Percentiles rank a stretch among this genome's conserved stretches.
Evolutionary conservation across 2,329 filamentous ascomycete species (phyloP).

Genomic region (Aspergillus novoparasiticus): DNA sequence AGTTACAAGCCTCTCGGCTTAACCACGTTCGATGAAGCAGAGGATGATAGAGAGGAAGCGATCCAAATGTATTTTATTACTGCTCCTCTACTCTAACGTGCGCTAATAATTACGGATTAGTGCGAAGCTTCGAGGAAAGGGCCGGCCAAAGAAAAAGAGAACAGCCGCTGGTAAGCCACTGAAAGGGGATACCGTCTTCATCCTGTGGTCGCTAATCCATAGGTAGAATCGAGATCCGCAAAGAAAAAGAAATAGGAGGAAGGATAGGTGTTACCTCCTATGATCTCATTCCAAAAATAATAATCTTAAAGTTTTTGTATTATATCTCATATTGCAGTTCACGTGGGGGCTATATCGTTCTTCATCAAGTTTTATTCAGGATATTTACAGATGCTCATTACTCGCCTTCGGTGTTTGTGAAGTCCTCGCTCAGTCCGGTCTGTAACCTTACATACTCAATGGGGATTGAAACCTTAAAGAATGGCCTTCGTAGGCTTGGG

Average conservation of each 20-base stretch:
- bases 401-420: not conserved
- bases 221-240: constrained; percentile 27
- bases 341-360: not conserved
- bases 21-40: constrained; percentile 71
- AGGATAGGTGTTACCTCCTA: no score
- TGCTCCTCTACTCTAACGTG: not conserved
- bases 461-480: not conserved
- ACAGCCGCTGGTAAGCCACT: constrained; percentile 47
- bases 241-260: constrained; percentile 32
- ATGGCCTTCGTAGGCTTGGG: not conserved
- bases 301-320: not conserved
- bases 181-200: not conserved
- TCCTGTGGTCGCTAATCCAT: not conserved
- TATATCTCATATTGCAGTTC: not conserved
- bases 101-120: constrained; percentile 43
- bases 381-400: not conserved
- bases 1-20: constrained; percentile 66
- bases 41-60: constrained; percentile 75
- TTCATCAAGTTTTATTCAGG: not conserved
- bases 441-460: not conserved
- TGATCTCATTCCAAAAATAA: not conserved
- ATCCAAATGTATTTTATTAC: constrained; percentile 57
- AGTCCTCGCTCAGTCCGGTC: not conserved
- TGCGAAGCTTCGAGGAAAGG: constrained; percentile 79
- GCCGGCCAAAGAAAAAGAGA: constrained; percentile 85